Conservation (phyloP, 2,329 filamentous ascomycete species). For the Coniochaeta hoffmannii region DNA sequence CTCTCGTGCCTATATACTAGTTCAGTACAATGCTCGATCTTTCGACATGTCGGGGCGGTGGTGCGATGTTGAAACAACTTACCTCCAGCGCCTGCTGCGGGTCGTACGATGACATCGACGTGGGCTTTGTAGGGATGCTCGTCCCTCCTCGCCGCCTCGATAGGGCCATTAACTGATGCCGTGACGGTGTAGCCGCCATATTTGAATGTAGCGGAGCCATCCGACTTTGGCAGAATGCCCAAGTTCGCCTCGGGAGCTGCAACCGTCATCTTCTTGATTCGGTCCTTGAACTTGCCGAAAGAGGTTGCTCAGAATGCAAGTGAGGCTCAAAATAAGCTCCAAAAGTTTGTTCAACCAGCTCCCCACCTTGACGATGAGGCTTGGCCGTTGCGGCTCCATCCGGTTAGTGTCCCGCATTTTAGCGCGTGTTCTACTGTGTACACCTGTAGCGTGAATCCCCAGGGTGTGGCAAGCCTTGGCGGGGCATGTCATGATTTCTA, state of each 20-base stretch:
- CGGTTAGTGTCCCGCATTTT: background rate
- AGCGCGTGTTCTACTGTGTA: background rate
- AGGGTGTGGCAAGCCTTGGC: background rate
- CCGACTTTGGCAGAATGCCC: conserved; percentile 59
- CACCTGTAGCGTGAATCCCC: background rate
- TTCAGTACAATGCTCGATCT: conserved; percentile 13
- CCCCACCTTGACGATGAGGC: background rate
- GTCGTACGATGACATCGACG: conserved; percentile 84
- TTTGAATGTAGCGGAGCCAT: conserved; percentile 74
- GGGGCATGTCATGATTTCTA: background rate
- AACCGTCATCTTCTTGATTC: conserved; percentile 30
- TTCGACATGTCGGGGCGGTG: background rate
- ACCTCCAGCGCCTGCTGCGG: conserved; percentile 78
- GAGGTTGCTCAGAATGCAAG: background rate
- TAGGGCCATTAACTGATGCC: conserved; percentile 82
- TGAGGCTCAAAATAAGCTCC: conserved; percentile 4
- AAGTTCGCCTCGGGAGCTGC: conserved; percentile 44
- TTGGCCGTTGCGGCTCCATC: background rate
- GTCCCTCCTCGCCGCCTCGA: conserved; percentile 83
- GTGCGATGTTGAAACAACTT: conserved; percentile 19
- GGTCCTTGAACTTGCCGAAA: background rate
- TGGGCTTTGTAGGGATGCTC: conserved; percentile 87
- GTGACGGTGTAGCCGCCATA: conserved; percentile 73
- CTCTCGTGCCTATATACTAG: conserved; percentile 52
- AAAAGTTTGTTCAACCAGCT: conserved; percentile 5